Base-by-base conservation (phyloP, 1,284 basidiomycete genomes). In the Bjerkandera adusta region DNA sequence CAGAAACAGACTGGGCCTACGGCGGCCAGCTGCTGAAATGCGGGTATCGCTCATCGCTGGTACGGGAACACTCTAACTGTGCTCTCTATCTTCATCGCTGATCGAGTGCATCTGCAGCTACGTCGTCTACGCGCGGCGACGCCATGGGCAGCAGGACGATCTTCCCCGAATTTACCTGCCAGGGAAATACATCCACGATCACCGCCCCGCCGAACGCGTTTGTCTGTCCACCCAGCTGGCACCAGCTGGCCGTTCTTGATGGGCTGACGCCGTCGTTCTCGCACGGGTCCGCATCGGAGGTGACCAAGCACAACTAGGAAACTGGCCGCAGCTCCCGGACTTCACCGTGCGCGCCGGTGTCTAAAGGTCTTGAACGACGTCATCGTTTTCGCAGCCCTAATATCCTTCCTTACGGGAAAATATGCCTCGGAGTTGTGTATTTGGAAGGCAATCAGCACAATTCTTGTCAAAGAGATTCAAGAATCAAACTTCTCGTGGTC, bases 91-190 rank as follows among this genome's bases (percentile, higher is more conserved):
- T 8, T 22, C 7, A 11, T 4, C n/a, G 4, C 8, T 44, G 20
- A 13, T 54, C 53, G 36, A 52, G 22, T 29, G 24, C 4, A 1
- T 18, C 10, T 44, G 36, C 32, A 84, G 85, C 83, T 2, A 73
- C 77, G 1, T 85, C 85, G 18, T 85, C 80, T 53, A 88, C 85
- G 0, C 85, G 88, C 55, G 85, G 85, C n/a, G 86, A 86, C 55
- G 68, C 76, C 2, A 86, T 88, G 83, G 84, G 84, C 5, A 70
- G 76, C 5, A 71, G 85, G 39, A 82, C 78, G 1, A 67, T 88
- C 51, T 87, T 87, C 72, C 85, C 85, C 1, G 72, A 64, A 4
- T 82, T 85, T 62, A 68, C 69, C 0, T 88, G 85, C 64, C 47
- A 64, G 3, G 83, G 83, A 2, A 81, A 70, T 38, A 73, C 72